Conservation (phyloP, 225 moss, liverwort and hornwort species). For the Bryoerythrophyllum caledonicum region DNA sequence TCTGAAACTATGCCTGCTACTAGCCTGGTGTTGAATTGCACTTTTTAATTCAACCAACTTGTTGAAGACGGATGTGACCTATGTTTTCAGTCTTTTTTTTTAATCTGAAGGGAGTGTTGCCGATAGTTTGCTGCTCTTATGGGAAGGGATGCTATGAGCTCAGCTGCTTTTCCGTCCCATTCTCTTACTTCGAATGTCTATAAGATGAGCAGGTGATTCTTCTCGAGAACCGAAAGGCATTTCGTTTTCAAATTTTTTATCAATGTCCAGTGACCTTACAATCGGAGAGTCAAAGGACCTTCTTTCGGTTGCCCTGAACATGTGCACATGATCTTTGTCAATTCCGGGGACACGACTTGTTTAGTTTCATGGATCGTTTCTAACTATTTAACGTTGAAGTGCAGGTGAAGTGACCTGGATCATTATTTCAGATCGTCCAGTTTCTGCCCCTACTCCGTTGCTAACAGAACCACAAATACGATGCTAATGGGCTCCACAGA, state of each 20-base stretch:
- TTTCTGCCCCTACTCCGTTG: not conserved
- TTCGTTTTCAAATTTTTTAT: not conserved
- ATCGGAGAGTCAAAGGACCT: not conserved
- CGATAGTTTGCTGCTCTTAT: not conserved
- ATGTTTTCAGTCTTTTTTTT: constrained; percentile 9
- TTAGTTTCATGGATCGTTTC: not conserved
- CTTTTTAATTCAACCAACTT: constrained; percentile 8
- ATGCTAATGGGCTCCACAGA: not conserved
- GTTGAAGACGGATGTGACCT: constrained; percentile 10
- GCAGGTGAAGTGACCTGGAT: not conserved
- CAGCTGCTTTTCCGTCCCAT: not conserved
- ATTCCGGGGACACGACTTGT: not conserved
- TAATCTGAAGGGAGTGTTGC: constrained; percentile 21
- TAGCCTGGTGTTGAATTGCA: not conserved
- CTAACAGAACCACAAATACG: not conserved
- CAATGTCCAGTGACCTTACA: not conserved
- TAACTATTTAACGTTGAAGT: not conserved
- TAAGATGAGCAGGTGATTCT: constrained; percentile 30
- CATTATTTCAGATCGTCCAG: not conserved
- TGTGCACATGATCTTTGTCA: not conserved
- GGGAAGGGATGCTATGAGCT: not conserved
- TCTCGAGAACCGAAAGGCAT: not conserved
- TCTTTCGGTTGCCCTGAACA: not conserved
- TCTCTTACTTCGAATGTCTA: not conserved
- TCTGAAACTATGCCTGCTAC: not conserved